Evolutionary conservation across 2,329 filamentous ascomycete species (phyloP).

Genomic region (Aspergillus aculeatus): DNA sequence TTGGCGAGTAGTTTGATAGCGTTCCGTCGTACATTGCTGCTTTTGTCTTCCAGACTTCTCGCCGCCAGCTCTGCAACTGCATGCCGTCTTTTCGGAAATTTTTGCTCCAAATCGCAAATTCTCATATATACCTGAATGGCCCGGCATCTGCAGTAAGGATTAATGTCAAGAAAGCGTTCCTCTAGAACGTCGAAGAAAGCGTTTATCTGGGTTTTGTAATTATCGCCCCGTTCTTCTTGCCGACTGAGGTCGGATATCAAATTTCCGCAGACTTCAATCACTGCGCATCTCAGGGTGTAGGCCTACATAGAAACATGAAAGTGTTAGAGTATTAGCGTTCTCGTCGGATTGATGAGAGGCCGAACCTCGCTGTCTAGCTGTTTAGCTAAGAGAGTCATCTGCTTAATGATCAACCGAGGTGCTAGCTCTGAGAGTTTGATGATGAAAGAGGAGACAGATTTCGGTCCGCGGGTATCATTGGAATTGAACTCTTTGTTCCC

Average conservation of each 20-base stretch:
- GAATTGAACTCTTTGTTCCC: slow-evolving; percentile 98
- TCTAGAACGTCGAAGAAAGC: slow-evolving; percentile 97
- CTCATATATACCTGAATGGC: slow-evolving; percentile 91
- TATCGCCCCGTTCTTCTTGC: slow-evolving; percentile 86
- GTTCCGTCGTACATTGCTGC: slow-evolving; percentile 92
- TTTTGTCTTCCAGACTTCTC: slow-evolving; percentile 92
- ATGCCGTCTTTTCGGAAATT: slow-evolving; percentile 89
- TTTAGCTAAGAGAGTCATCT: slow-evolving; percentile 93
- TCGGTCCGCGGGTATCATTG: slow-evolving; percentile 91
- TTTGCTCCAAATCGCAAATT: slow-evolving; percentile 90
- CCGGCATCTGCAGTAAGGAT: slow-evolving; percentile 90
- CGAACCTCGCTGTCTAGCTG: slow-evolving; percentile 89
- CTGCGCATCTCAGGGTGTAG: slow-evolving; percentile 85
- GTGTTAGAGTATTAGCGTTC: neutral
- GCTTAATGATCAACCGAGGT: slow-evolving; percentile 89
- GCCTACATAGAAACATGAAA: slow-evolving; percentile 54
- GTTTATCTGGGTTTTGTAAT: slow-evolving; percentile 91
- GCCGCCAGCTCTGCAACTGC: slow-evolving; percentile 82
- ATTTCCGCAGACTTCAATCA: slow-evolving; percentile 97
- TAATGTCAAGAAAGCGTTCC: slow-evolving; percentile 92
- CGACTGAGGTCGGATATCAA: slow-evolving; percentile 87
- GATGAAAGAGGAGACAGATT: slow-evolving; percentile 92
- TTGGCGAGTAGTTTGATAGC: slow-evolving; percentile 88
- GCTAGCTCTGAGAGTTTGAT: slow-evolving; percentile 89
- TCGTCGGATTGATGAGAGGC: neutral